phyloP scores from a whole-genome alignment of 805 yeast genomes.

The Metahyphopichia silvanorum region DNA sequence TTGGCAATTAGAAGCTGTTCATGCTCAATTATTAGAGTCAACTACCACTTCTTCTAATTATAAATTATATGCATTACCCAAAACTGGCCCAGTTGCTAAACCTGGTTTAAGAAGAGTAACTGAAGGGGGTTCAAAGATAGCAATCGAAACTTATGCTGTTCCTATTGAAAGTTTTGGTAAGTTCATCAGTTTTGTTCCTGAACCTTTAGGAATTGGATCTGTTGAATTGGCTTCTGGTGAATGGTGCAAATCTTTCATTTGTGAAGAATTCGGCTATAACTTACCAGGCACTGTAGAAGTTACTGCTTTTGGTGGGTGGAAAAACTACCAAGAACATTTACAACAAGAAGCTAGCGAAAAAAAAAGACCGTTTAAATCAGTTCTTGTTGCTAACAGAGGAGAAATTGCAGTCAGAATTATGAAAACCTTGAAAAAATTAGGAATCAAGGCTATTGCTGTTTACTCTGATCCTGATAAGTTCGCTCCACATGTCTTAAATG shows the following conservation, averaged over 20 bases:
- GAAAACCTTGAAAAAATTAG: slow-evolving; percentile 77
- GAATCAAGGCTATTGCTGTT: slow-evolving; percentile 78
- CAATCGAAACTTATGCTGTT: slow-evolving; percentile 78
- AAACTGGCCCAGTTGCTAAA: slow-evolving; percentile 75
- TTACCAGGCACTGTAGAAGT: slow-evolving; percentile 73
- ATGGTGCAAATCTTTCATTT: slow-evolving; percentile 89
- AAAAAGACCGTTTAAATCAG: slow-evolving; percentile 68
- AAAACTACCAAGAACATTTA: slow-evolving; percentile 49
- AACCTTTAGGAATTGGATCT: slow-evolving; percentile 93
- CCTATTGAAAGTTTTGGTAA: slow-evolving; percentile 77
- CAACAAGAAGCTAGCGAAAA: slow-evolving; percentile 16
- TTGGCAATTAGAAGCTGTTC: slow-evolving; percentile 88
- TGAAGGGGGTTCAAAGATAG: slow-evolving; percentile 56
- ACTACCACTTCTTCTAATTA: slow-evolving; percentile 73
- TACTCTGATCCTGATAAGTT: slow-evolving; percentile 89
- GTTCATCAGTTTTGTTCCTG: slow-evolving; percentile 86
- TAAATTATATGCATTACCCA: slow-evolving; percentile 78
- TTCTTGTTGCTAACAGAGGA: slow-evolving; percentile 96
- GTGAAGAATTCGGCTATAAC: slow-evolving; percentile 85
- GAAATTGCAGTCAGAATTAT: slow-evolving; percentile 96
- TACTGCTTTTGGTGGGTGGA: slow-evolving; percentile 89
- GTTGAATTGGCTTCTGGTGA: slow-evolving; percentile 79
- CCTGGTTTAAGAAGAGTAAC: slow-evolving; percentile 82
- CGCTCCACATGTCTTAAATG: slow-evolving; percentile 78
- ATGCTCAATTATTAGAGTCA: slow-evolving; percentile 64